These are phyloP conservation scores for Amesomyces nigricolor DNA, from an alignment of 2,329 filamentous ascomycete species.

Conservation along the genomic window DNA sequence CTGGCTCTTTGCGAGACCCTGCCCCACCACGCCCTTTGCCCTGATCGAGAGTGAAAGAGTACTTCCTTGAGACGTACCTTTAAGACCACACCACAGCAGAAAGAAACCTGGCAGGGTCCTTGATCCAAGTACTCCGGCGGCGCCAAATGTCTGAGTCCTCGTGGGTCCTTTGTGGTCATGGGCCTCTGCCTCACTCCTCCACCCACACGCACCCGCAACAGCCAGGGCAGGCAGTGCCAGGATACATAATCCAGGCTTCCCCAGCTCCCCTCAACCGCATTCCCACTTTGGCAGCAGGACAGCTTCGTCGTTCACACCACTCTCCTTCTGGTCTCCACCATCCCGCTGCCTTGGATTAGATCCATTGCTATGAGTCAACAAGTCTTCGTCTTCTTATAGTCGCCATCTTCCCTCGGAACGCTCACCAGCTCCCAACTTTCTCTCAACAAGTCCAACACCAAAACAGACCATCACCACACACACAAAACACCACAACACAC, in stretches of 20 bases:
- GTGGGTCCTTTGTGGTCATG: constrained; percentile 29
- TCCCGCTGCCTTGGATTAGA: constrained; percentile 14
- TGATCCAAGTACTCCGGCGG: constrained; percentile 18
- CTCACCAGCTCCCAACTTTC: constrained; percentile 7
- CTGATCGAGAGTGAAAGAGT: constrained; percentile 15
- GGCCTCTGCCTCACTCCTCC: constrained; percentile 22
- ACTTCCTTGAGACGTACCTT: constrained; percentile 20
- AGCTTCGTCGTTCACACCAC: constrained; percentile 22
- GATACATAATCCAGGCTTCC: constrained; percentile 26
- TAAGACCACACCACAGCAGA: constrained; percentile 3
- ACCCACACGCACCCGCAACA: constrained; percentile 18
- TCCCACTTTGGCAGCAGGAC: constrained; percentile 19
- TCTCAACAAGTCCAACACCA: constrained; percentile 5
- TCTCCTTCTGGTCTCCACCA: constrained; percentile 20
- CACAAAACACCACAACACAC: background rate
- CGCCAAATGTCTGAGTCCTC: constrained; percentile 24
- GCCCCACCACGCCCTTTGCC: constrained; percentile 20
- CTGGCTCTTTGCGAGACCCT: constrained; percentile 16
- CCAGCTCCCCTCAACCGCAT: constrained; percentile 24
- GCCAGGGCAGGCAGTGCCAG: constrained; percentile 20
- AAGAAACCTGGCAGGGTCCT: constrained; percentile 17
- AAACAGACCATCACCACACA: background rate
- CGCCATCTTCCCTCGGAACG: constrained; percentile 16
- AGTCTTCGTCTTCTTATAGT: constrained; percentile 23
- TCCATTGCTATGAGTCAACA: constrained; percentile 24